These are phyloP conservation scores for Globisporangium ultimum DNA, from an alignment of 352 stramenopile genomes.

Conservation along the genomic window DNA sequence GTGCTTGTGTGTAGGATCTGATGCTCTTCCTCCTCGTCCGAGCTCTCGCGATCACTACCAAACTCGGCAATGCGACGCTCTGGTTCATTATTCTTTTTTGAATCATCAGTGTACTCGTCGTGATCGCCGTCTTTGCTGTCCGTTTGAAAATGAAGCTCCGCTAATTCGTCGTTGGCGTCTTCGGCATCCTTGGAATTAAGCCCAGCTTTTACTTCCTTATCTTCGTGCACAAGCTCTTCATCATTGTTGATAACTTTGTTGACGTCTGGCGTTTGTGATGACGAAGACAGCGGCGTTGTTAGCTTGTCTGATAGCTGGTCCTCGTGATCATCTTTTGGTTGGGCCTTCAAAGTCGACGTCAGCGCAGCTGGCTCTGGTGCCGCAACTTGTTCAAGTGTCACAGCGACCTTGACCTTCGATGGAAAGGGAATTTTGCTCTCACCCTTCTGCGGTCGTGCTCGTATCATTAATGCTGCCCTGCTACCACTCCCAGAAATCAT, in stretches of 20 bases:
- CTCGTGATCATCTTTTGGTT: background rate
- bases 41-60: background rate
- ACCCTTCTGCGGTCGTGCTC: slow-evolving; percentile 20
- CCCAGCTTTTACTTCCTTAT: background rate
- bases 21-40: background rate
- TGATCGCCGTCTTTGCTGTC: background rate
- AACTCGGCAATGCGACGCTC: background rate
- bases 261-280: background rate
- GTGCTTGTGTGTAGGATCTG: background rate
- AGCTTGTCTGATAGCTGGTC: background rate
- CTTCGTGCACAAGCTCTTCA: background rate
- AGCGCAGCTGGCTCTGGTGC: background rate
- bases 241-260: background rate
- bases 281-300: background rate
- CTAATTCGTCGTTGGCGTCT: background rate
- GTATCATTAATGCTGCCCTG: background rate
- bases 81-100: too few relatives aligned
- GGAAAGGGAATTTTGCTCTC: slow-evolving; percentile 35
- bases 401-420: background rate
- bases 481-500: too few relatives aligned
- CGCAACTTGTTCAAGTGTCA: background rate
- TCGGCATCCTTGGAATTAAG: too few relatives aligned
- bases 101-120: too few relatives aligned
- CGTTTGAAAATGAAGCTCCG: background rate
- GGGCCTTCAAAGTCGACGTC: background rate